These are phyloP conservation scores for Aspergillus spinulosporus DNA, from an alignment of 2,329 filamentous ascomycete species.

Conservation along the genomic window DNA sequence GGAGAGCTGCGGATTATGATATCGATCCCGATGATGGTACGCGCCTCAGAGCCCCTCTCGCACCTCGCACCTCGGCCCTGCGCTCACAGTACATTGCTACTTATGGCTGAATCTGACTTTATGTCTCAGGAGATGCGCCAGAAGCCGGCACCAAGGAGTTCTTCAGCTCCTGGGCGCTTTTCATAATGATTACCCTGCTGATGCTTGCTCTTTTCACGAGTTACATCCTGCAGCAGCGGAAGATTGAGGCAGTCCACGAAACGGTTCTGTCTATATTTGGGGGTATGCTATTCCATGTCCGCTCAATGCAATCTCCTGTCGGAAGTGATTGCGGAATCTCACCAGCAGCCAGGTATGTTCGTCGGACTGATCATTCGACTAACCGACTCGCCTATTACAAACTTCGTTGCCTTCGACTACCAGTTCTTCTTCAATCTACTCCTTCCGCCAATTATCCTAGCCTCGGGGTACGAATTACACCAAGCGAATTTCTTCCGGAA, in stretches of 20 bases:
- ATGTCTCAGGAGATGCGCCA: slow-evolving; percentile 55
- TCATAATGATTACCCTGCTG: slow-evolving; percentile 92
- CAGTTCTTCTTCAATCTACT: slow-evolving; percentile 99
- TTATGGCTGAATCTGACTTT: slow-evolving; percentile 21
- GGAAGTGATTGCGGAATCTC: slow-evolving; percentile 14
- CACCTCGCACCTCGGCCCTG: slow-evolving; percentile 7
- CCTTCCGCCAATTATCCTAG: slow-evolving; percentile 96
- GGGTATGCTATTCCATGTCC: slow-evolving; percentile 53
- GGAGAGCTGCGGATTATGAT: slow-evolving; percentile 38
- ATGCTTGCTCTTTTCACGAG: slow-evolving; percentile 95
- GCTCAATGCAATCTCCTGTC: background rate
- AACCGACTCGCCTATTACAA: slow-evolving; percentile 79
- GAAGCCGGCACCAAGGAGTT: slow-evolving; percentile 92
- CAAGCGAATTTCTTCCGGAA: slow-evolving; percentile 99
- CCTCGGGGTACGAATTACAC: slow-evolving; percentile 96
- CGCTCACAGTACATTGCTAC: background rate
- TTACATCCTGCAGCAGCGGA: slow-evolving; percentile 94
- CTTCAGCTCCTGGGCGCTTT: slow-evolving; percentile 92
- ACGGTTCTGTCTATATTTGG: slow-evolving; percentile 98
- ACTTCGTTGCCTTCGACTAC: slow-evolving; percentile 94
- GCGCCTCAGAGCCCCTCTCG: slow-evolving; percentile 19
- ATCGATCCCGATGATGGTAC: slow-evolving; percentile 43
- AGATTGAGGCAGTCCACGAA: slow-evolving; percentile 96
- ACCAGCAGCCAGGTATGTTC: slow-evolving; percentile 71
- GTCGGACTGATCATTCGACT: slow-evolving; percentile 86